Percentiles rank a stretch among this genome's conserved stretches.
Conservation (phyloP, 305 asterid genomes). For the Plantago coronopus region DNA sequence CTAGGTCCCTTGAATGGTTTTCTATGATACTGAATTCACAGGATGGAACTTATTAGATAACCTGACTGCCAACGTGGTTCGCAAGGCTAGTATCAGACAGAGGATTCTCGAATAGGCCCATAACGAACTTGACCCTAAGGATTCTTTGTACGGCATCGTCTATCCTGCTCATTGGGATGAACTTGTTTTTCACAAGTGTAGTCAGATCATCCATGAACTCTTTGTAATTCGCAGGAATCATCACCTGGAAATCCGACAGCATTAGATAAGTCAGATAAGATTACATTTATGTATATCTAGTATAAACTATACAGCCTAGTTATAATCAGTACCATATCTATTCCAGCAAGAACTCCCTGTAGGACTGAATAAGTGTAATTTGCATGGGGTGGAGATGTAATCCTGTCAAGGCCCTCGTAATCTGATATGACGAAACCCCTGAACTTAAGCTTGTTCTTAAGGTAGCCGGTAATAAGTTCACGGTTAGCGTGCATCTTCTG, state of each 20-base stretch:
- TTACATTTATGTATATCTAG: neutral
- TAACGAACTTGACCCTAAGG: constrained; percentile 54
- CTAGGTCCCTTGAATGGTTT: neutral
- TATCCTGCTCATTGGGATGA: constrained; percentile 60
- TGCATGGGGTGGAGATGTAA: constrained; percentile 50
- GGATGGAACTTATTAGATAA: constrained; percentile 11
- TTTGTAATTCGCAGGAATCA: constrained; percentile 41
- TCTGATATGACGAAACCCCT: constrained; percentile 52
- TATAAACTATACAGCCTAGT: neutral
- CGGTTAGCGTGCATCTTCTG: constrained; percentile 48
- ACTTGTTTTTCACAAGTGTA: constrained; percentile 44
- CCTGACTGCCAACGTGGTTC: constrained; percentile 61
- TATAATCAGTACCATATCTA: constrained; percentile 44
- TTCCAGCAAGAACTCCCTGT: constrained; percentile 51
- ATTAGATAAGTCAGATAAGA: constrained; percentile 18
- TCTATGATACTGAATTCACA: neutral
- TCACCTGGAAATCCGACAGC: constrained; percentile 34
- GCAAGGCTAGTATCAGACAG: constrained; percentile 50
- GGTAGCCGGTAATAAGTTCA: constrained; percentile 46
- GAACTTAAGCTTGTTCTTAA: constrained; percentile 48
- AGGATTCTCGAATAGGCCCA: constrained; percentile 74
- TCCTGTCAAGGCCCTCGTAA: constrained; percentile 51
- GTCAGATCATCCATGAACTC: constrained; percentile 48
- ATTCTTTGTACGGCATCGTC: constrained; percentile 65
- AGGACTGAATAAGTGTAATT: constrained; percentile 55